Evolutionary conservation across 805 yeast genomes (phyloP).

Genomic region (Lachancea mirantina): DNA sequence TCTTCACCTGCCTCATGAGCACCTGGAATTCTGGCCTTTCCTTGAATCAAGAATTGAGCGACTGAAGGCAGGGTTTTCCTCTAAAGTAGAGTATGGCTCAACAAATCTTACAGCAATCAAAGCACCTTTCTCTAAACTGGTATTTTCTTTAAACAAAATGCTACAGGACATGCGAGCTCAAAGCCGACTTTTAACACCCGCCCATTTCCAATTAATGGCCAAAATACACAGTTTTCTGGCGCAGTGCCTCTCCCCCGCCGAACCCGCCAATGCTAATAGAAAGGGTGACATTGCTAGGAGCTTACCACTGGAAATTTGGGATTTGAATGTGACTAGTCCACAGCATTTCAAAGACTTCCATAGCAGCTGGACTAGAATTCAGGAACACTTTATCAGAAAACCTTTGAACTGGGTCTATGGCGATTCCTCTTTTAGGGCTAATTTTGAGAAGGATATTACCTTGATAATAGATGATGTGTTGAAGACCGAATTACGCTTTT

Average conservation of each 20-base stretch:
- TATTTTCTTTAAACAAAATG: slow-evolving; percentile 28
- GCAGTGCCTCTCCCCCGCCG: slow-evolving; percentile 6
- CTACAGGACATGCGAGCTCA: slow-evolving; percentile 16
- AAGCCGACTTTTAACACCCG: slow-evolving; percentile 20
- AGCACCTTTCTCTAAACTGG: slow-evolving; percentile 23
- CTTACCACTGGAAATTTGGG: slow-evolving; percentile 8
- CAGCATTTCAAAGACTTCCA: slow-evolving; percentile 2
- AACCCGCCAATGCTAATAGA: slow-evolving; percentile 8
- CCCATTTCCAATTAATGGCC: slow-evolving; percentile 16
- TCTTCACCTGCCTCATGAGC: slow-evolving; percentile 22
- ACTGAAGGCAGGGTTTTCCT: slow-evolving; percentile 20
- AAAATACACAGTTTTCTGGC: slow-evolving; percentile 6
- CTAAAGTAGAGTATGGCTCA: slow-evolving; percentile 13
- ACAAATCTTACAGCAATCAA: slow-evolving; percentile 27
- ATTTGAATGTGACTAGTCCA: background rate
- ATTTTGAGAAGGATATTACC: slow-evolving; percentile 5
- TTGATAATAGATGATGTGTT: slow-evolving; percentile 9
- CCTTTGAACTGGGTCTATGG: slow-evolving; percentile 8
- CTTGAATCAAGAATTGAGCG: slow-evolving; percentile 26
- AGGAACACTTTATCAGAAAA: slow-evolving; percentile 2
- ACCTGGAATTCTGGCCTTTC: slow-evolving; percentile 25
- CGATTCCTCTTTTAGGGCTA: slow-evolving; percentile 2
- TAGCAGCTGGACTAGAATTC: slow-evolving; percentile 2
- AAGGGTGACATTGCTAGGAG: slow-evolving; percentile 6
- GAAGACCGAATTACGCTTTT: slow-evolving; percentile 6